phyloP scores from a whole-genome alignment of 345 rosid species.

The Linum trigynum region DNA sequence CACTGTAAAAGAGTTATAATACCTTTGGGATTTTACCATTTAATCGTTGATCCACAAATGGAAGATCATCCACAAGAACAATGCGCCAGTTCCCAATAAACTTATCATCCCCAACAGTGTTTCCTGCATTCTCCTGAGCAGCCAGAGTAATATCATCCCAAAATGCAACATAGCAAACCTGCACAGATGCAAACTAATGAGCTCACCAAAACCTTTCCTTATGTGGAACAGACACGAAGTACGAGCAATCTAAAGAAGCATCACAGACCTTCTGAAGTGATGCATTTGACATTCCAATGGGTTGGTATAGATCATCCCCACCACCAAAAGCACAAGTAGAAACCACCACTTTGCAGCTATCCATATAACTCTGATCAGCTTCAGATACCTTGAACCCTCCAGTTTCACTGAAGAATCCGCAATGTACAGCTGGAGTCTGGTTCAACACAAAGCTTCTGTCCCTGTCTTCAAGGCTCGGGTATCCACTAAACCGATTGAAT shows the following conservation, averaged over 20 bases:
- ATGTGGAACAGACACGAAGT: constrained; percentile 2
- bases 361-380: constrained; percentile 59
- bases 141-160: constrained; percentile 87
- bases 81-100: constrained; percentile 81
- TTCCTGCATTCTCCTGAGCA: constrained; percentile 58
- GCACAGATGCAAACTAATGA: constrained; percentile 25
- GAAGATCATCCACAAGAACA: constrained; percentile 68
- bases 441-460: constrained; percentile 62
- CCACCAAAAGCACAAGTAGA: constrained; percentile 98
- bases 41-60: constrained; percentile 81
- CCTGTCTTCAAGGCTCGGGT: constrained; percentile 70
- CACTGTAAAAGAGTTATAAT: constrained; percentile 4
- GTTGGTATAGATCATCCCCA: constrained; percentile 91
- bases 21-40: constrained; percentile 99
- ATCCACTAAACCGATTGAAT: constrained; percentile 76
- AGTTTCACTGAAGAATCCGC: constrained; percentile 71
- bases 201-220: not conserved
- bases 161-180: constrained; percentile 93
- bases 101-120: constrained; percentile 39
- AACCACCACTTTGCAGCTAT: constrained; percentile 52
- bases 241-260: constrained; percentile 1
- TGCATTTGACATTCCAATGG: constrained; percentile 72
- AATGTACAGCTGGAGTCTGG: constrained; percentile 52
- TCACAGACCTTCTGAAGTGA: constrained; percentile 52
- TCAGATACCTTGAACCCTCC: constrained; percentile 68